These are phyloP conservation scores for Discostella pseudostelligera DNA, from an alignment of 108 stramenopile species.

Conservation along the genomic window DNA sequence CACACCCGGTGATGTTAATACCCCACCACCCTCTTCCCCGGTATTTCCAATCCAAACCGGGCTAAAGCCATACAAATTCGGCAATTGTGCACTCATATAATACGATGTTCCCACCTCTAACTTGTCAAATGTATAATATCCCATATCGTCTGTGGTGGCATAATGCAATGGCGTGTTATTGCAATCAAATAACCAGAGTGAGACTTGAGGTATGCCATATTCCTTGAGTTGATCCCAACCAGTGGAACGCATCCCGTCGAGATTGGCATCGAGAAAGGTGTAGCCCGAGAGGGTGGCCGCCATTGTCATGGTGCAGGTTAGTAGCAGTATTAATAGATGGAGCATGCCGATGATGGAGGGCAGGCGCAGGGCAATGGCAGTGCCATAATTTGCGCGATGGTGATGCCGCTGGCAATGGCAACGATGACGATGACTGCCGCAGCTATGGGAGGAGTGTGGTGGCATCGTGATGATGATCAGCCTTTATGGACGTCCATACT, in stretches of 20 bases:
- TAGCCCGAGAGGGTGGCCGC: not conserved
- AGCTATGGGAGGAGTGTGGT: no score
- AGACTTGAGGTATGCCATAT: not conserved
- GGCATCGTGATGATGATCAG: no score
- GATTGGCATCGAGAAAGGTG: not conserved
- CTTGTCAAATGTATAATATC: not conserved
- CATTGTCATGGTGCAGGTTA: no score
- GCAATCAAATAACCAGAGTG: not conserved
- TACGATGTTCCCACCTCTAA: not conserved
- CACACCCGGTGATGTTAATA: constrained; percentile 3
- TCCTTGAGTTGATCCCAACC: not conserved
- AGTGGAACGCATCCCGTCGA: not conserved
- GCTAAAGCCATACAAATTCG: not conserved
- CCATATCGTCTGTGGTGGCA: not conserved
- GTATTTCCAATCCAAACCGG: not conserved
- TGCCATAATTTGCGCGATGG: no score
- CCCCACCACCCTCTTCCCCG: not conserved
- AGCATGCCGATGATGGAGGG: no score
- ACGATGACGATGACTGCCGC: no score
- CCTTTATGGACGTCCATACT: no score
- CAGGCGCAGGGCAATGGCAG: no score
- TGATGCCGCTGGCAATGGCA: no score
- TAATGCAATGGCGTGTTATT: not conserved
- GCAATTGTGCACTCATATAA: not conserved
- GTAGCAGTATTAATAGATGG: no score